Conservation (phyloP, 495 filamentous ascomycete genomes). For the Aspergillus nanangensis region DNA sequence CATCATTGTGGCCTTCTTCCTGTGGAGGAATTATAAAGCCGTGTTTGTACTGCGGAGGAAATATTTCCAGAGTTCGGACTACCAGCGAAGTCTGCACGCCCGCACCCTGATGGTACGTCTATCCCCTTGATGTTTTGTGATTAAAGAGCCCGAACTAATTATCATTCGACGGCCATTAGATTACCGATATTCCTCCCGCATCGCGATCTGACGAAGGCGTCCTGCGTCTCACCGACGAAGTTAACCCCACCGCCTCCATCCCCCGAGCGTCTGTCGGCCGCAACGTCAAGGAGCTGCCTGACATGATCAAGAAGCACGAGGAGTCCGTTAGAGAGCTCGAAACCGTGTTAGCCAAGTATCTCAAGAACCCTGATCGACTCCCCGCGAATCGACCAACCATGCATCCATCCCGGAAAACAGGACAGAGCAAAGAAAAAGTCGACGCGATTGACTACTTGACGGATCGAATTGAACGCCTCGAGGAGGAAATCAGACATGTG, state of each 20-base stretch:
- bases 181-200: slow-evolving; percentile 78
- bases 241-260: slow-evolving; percentile 69
- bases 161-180: slow-evolving; percentile 39
- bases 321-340: slow-evolving; percentile 78
- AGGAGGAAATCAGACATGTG: slow-evolving; percentile 77
- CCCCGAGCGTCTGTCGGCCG: slow-evolving; percentile 80
- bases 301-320: slow-evolving; percentile 79
- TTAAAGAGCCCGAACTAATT: too few relatives aligned
- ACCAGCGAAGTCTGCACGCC: slow-evolving; percentile 82
- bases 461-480: slow-evolving; percentile 74
- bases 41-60: slow-evolving; percentile 64
- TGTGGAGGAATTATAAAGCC: slow-evolving; percentile 86
- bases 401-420: slow-evolving; percentile 67
- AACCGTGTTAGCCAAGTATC: slow-evolving; percentile 77
- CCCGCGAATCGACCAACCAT: slow-evolving; percentile 76
- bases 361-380: slow-evolving; percentile 78
- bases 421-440: slow-evolving; percentile 52
- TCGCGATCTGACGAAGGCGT: slow-evolving; percentile 81
- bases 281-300: slow-evolving; percentile 83
- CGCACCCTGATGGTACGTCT: slow-evolving; percentile 75
- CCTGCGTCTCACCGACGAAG: slow-evolving; percentile 67
- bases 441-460: slow-evolving; percentile 95
- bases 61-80: slow-evolving; percentile 86
- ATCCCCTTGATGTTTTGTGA: too few relatives aligned
- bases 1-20: slow-evolving; percentile 67